Evolutionary conservation across 2,329 filamentous ascomycete species (phyloP), one percentile per base, ranked within the genome.

Genomic region (Cladophialophora chaetospira): DNA sequence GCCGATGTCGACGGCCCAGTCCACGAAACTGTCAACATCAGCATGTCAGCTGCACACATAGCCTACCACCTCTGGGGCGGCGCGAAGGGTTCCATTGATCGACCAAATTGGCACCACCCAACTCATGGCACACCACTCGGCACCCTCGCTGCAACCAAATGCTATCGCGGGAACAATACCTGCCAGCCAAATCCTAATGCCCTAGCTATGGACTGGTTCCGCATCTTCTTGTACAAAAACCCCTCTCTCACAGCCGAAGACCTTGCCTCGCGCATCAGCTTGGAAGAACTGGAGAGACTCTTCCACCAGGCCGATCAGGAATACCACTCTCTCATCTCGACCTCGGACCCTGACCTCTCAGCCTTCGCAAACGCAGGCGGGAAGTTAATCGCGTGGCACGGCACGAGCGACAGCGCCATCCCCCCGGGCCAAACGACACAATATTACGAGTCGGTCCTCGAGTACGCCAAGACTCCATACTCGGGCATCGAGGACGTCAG

Each of bases 181-280:
- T 81, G 84, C 62, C 15, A 28, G 1, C 19, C 29, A 5, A 15
- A 25, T 5, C 53, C 45, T 8, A 43, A 21, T 13, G 8, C 25
- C 10, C 13, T 44, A n/a, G 5, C 46, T 19, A 9, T n/a, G 1
- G 45, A 49, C 33, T 55, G 71, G 84, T 0, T 78, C 47, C 76
- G 1, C 59, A 70, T 11, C 82, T 83, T 72, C 71, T 78, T 35
- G 10, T 42, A 52, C 35, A 52, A 52, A 25, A 26, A 56, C 70
- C 3, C 63, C 71, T 0, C 81, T 81, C 21, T 81, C 79, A 52
- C 84, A 84, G 68, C 68, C 84, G 3, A 84, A 68, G 81, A 80
- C 48, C 80, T 84, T 67, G 77, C 76, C 1, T 81, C 84, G 66
- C 17, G 28, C 2, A 42, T 51, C 47, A 51, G 33, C 10, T 29